phyloP scores from a whole-genome alignment of 2,329 filamentous ascomycete genomes.

The Alternaria angustiovoidea region DNA sequence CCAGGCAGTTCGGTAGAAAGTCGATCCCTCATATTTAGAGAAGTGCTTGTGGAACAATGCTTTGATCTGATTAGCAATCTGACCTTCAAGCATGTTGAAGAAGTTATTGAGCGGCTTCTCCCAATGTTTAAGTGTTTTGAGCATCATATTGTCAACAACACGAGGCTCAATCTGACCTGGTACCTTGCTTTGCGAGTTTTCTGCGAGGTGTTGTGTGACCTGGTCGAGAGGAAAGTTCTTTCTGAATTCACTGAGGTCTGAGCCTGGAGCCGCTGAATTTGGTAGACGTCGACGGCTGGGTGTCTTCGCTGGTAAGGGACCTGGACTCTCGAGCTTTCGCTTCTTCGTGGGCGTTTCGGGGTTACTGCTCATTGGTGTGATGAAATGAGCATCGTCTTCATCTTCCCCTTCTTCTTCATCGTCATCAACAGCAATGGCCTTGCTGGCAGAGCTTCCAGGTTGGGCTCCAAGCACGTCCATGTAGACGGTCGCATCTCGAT shows the following conservation, averaged over 20 bases:
- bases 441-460: slow-evolving; percentile 19
- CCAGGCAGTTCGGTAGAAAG: slow-evolving; percentile 36
- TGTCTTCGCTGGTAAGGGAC: slow-evolving; percentile 4
- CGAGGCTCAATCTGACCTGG: slow-evolving; percentile 38
- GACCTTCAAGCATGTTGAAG: slow-evolving; percentile 28
- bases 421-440: slow-evolving; percentile 21
- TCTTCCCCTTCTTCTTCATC: not conserved
- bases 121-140: slow-evolving; percentile 42
- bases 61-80: slow-evolving; percentile 26
- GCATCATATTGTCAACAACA: slow-evolving; percentile 13
- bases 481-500: slow-evolving; percentile 24
- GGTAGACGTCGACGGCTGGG: not conserved
- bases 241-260: slow-evolving; percentile 9
- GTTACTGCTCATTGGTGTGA: not conserved
- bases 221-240: slow-evolving; percentile 42
- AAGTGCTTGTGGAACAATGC: slow-evolving; percentile 42
- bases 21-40: slow-evolving; percentile 34
- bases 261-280: not conserved
- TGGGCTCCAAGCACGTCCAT: not conserved
- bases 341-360: slow-evolving; percentile 43
- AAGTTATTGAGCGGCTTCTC: slow-evolving; percentile 33
- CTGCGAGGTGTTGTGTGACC: slow-evolving; percentile 33
- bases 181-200: slow-evolving; percentile 39
- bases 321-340: slow-evolving; percentile 31
- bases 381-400: not conserved